Conservation (phyloP, 257 asterid species). For the Gentiana straminea region DNA sequence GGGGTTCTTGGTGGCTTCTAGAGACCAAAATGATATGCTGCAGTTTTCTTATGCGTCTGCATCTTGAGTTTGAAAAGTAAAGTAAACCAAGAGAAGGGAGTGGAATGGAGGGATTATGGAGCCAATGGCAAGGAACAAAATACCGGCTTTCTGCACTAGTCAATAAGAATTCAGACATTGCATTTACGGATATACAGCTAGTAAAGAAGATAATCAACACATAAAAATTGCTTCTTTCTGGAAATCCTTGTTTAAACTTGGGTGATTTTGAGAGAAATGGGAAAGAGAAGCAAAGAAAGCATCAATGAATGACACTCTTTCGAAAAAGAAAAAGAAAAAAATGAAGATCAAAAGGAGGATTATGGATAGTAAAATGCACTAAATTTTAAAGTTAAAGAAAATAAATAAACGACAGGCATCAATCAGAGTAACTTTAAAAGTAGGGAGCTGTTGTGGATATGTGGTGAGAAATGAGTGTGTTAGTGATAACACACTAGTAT, state of each 20-base stretch:
- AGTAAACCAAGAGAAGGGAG: constrained; percentile 13
- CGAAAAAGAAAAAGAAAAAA: too few species aligned
- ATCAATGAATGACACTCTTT: too few species aligned
- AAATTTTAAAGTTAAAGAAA: too few species aligned
- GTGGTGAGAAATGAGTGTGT: too few species aligned
- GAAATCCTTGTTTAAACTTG: neutral
- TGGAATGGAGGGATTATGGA: constrained; percentile 16
- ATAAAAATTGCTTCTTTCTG: too few species aligned
- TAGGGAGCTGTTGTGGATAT: too few species aligned
- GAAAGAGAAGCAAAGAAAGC: neutral
- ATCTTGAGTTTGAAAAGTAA: constrained; percentile 17
- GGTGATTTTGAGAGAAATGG: neutral
- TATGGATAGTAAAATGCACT: too few species aligned
- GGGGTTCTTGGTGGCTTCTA: constrained; percentile 5
- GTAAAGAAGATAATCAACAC: neutral
- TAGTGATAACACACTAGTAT: too few species aligned
- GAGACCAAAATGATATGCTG: constrained; percentile 25
- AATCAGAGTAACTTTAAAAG: too few species aligned
- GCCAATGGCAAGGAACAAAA: constrained; percentile 13
- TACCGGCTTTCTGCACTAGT: constrained; percentile 8
- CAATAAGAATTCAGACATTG: constrained; percentile 20
- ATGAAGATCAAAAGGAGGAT: too few species aligned
- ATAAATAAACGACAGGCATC: too few species aligned
- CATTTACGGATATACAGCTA: neutral
- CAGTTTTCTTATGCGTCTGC: constrained; percentile 18